Evolutionary conservation across 1,139 yeast species (phyloP).

Genomic region (Casaregolazyma suthepensis): DNA sequence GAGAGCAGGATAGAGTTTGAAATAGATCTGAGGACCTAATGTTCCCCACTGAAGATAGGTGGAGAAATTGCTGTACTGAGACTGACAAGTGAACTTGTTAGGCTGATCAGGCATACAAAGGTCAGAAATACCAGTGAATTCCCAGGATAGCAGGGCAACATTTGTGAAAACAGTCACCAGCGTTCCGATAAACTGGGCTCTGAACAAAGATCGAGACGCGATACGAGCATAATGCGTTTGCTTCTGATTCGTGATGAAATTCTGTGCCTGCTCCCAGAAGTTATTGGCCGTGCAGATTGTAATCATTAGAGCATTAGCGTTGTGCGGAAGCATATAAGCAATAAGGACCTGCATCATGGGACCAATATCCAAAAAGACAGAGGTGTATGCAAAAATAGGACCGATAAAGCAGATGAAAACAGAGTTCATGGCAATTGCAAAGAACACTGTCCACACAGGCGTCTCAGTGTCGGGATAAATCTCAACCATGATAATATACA

Average conservation of each 20-base stretch:
- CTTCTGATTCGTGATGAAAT: slow-evolving; percentile 50
- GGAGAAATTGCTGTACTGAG: slow-evolving; percentile 40
- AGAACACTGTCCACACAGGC: slow-evolving; percentile 49
- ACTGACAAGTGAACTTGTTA: slow-evolving; percentile 30
- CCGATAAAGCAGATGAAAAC: slow-evolving; percentile 49
- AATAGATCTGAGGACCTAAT: slow-evolving; percentile 58
- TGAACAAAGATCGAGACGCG: slow-evolving; percentile 56
- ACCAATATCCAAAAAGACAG: slow-evolving; percentile 47
- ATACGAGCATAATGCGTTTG: slow-evolving; percentile 54
- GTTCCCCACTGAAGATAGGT: slow-evolving; percentile 57
- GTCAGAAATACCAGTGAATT: slow-evolving; percentile 40
- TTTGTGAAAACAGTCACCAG: slow-evolving; percentile 36
- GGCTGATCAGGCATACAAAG: slow-evolving; percentile 42
- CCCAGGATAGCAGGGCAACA: slow-evolving; percentile 51
- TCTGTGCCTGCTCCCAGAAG: slow-evolving; percentile 57
- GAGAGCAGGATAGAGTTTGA: slow-evolving; percentile 42
- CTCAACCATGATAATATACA: slow-evolving; percentile 43
- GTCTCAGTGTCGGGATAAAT: slow-evolving; percentile 38
- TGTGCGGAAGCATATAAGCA: slow-evolving; percentile 59
- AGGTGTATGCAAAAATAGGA: slow-evolving; percentile 46
- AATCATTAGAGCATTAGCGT: slow-evolving; percentile 54
- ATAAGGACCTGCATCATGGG: slow-evolving; percentile 51
- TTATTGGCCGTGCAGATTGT: slow-evolving; percentile 56
- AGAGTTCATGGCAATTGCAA: slow-evolving; percentile 47
- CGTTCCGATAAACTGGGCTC: slow-evolving; percentile 49